Base-by-base conservation (phyloP, 495 filamentous ascomycete species). In the Penicillium nucicola region DNA sequence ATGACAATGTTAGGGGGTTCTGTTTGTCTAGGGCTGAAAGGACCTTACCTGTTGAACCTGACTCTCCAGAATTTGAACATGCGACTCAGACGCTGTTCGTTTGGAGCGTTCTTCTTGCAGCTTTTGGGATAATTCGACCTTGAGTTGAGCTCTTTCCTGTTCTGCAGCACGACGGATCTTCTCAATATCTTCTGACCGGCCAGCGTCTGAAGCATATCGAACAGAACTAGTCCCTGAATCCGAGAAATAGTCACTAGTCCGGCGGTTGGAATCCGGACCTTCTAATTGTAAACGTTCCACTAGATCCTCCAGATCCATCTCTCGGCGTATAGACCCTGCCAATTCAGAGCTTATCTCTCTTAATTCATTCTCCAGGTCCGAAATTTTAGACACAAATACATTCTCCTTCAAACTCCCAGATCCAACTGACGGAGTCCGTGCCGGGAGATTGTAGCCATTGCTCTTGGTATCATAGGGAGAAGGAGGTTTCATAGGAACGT, bases 201-300 rank as follows among this genome's bases (percentile, higher is more conserved):
- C 78, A 55, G 55, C 50, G 48, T 87, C 83, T 23, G 81, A 76
- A 11, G 80, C 58, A 71, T 86, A 89, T 58, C 90, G 84, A 45
- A 87, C 80, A 4, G 92, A 91, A 65, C 90, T 92, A 39, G 87
- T 86, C 38, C 95, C 93, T 1, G 90, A 95, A 64, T 98, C 93
- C 0, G 93, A 98, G 64, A 92, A 98, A 69, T 98, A 97, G 68
- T 98, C 93, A 66, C 93, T 98, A 4, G 90, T 96, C 44, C 92
- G 81, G 63, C 85, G 85, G 51, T 83, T 85, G 1, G 59, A 59
- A 6, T 61, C 42, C 2, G 81, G 78, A 48, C 83, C 79, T 57
- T 95, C 91, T 30, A 81, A 70, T 67, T 96, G 90, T 57, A 95
- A 68, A 47, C 87, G 78, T 53, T 98, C 93, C 2, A 97, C 84